Conservation (phyloP, 164 flowering plant genomes). For the Kingdonia uniflora region DNA sequence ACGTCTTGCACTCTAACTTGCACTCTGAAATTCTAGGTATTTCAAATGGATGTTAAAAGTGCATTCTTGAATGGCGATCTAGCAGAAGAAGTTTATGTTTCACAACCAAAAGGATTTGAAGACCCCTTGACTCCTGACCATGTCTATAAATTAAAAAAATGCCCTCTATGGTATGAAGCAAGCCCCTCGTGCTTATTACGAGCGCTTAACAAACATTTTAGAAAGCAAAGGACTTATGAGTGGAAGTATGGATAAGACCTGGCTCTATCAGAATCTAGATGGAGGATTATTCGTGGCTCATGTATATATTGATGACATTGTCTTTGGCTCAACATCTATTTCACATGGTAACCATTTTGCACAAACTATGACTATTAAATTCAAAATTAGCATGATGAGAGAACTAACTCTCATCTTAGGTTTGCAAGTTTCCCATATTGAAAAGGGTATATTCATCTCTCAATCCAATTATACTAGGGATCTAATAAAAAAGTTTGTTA, state of each 20-base stretch:
- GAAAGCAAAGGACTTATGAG: neutral
- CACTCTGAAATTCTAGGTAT: too few relatives aligned
- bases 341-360: neutral
- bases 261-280: neutral
- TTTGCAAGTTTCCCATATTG: neutral
- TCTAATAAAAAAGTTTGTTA: too few relatives aligned
- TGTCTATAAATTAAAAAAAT: neutral
- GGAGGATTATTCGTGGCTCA: neutral
- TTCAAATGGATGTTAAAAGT: too few relatives aligned
- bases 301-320: neutral
- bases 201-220: neutral
- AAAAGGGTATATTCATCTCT: neutral
- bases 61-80: too few relatives aligned
- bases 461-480: too few relatives aligned
- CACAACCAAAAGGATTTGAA: neutral
- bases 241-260: neutral
- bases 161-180: neutral
- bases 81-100: too few relatives aligned
- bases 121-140: neutral
- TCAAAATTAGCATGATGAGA: neutral
- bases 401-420: neutral
- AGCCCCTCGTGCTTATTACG: neutral
- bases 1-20: too few relatives aligned
- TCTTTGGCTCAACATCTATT: neutral
- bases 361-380: neutral